phyloP scores from a whole-genome alignment of 192 early-diverging fungal genomes.

The Mortierella hygrophila region DNA sequence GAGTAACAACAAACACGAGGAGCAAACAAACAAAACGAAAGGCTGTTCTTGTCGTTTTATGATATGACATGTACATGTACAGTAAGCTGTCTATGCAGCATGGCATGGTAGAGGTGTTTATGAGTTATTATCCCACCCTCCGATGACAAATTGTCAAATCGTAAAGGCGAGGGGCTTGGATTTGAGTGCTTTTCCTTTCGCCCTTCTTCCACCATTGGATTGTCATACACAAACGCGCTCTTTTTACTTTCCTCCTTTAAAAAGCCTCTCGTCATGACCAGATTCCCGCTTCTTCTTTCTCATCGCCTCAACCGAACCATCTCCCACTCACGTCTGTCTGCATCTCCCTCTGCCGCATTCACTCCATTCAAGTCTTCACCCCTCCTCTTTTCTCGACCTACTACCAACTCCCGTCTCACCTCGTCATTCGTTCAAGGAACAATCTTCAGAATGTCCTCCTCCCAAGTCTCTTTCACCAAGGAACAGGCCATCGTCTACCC shows the following conservation, averaged over 20 bases:
- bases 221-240: neutral
- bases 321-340: conserved; percentile 6
- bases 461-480: neutral
- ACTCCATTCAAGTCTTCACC: neutral
- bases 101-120: no score
- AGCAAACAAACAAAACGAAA: conserved; percentile 1
- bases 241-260: neutral
- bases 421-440: neutral
- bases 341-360: neutral
- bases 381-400: neutral
- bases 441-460: neutral
- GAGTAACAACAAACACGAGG: neutral
- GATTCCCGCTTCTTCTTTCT: neutral
- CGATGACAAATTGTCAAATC: no score
- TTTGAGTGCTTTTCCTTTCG: no score
- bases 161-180: no score
- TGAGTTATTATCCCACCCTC: no score
- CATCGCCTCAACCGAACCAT: neutral
- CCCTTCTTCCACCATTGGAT: no score
- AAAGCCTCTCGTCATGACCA: neutral
- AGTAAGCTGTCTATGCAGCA: no score
- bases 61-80: no score
- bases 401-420: no score
- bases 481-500: neutral
- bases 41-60: neutral